These are phyloP conservation scores for Rubroshorea leprosula DNA, from an alignment of 345 rosid genomes.

Conservation along the genomic window DNA sequence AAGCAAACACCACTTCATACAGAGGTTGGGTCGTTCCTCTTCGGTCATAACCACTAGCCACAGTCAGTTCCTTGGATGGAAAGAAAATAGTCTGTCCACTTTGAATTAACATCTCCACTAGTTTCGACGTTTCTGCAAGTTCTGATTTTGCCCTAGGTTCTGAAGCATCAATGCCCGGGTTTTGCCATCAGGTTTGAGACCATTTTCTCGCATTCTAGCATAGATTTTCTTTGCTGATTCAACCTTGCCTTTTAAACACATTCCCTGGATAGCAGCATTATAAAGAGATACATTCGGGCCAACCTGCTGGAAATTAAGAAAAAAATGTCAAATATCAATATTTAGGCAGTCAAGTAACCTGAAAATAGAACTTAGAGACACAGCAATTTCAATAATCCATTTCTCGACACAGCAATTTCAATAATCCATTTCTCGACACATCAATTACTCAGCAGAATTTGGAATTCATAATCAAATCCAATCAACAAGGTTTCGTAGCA, in stretches of 20 bases:
- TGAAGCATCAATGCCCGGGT: slow-evolving; percentile 76
- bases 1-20: too few relatives aligned
- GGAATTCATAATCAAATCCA: too few relatives aligned
- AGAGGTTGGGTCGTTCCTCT: too few relatives aligned
- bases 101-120: background rate
- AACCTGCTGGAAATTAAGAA: slow-evolving; percentile 34
- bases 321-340: background rate
- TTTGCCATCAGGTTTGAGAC: slow-evolving; percentile 62
- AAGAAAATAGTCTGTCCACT: too few relatives aligned
- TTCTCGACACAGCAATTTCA: too few relatives aligned
- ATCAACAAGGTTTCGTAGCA: too few relatives aligned
- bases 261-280: slow-evolving; percentile 67
- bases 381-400: too few relatives aligned
- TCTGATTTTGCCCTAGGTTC: slow-evolving; percentile 31
- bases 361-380: too few relatives aligned
- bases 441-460: too few relatives aligned
- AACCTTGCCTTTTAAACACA: slow-evolving; percentile 60
- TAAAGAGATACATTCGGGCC: slow-evolving; percentile 51
- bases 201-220: slow-evolving; percentile 46
- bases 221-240: slow-evolving; percentile 57
- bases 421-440: too few relatives aligned
- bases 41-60: too few relatives aligned
- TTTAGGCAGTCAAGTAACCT: background rate
- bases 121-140: background rate
- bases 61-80: too few relatives aligned